These are phyloP conservation scores for Boletus subparvulus DNA, from an alignment of 768 basidiomycete genomes.

Conservation along the genomic window DNA sequence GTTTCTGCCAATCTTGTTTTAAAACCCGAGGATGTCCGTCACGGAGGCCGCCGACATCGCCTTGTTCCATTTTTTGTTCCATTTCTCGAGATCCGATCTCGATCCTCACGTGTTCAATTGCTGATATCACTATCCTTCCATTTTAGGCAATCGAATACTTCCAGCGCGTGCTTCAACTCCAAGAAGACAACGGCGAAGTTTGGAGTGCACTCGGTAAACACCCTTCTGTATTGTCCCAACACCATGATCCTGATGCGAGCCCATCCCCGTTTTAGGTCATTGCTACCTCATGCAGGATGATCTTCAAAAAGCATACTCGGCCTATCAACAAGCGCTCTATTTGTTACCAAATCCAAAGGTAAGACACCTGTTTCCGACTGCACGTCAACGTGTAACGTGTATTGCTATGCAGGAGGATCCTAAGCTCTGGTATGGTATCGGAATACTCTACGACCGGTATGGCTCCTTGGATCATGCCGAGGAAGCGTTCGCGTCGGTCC, in stretches of 20 bases:
- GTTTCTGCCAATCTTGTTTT: constrained; percentile 32
- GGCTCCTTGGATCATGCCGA: constrained; percentile 98
- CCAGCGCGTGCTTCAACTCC: constrained; percentile 83
- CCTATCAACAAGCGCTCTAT: constrained; percentile 97
- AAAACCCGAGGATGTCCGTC: constrained; percentile 35
- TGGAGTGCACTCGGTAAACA: constrained; percentile 90
- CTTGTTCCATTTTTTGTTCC: constrained; percentile 18
- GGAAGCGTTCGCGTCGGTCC: constrained; percentile 94
- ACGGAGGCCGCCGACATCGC: constrained; percentile 24
- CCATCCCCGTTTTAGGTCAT: constrained; percentile 57
- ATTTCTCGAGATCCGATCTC: constrained; percentile 26
- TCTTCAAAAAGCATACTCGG: constrained; percentile 96
- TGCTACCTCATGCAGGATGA: constrained; percentile 99
- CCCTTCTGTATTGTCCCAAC: constrained; percentile 19
- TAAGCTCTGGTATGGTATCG: constrained; percentile 99
- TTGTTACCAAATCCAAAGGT: constrained; percentile 95
- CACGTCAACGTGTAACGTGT: constrained; percentile 8
- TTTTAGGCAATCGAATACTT: constrained; percentile 93
- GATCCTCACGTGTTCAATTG: constrained; percentile 30
- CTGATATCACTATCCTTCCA: constrained; percentile 32
- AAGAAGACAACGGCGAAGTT: constrained; percentile 97
- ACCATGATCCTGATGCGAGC: constrained; percentile 10
- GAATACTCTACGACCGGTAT: constrained; percentile 97
- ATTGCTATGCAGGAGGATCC: constrained; percentile 71
- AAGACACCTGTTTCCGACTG: constrained; percentile 10